phyloP scores from a whole-genome alignment of 192 early-diverging fungal species.

The Mortierella alpina region DNA sequence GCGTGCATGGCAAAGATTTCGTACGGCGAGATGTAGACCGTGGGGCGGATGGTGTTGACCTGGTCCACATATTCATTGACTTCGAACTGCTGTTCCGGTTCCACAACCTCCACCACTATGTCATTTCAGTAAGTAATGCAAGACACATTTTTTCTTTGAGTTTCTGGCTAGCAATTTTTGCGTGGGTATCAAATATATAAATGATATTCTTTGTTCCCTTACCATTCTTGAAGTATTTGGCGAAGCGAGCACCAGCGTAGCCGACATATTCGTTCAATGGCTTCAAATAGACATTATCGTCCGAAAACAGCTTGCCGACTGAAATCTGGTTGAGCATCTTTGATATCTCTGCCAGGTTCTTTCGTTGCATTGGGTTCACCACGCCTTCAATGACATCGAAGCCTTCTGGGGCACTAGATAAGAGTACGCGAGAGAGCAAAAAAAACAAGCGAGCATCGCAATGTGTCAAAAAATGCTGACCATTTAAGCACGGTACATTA shows the following conservation, averaged over 20 bases:
- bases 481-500: background rate
- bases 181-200: background rate
- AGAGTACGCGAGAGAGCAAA: background rate
- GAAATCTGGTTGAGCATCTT: conserved; percentile 97
- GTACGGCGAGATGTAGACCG: conserved; percentile 88
- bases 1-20: conserved; percentile 94
- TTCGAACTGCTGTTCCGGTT: conserved; percentile 90
- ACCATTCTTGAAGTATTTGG: conserved; percentile 87
- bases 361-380: conserved; percentile 90
- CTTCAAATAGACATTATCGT: conserved; percentile 75
- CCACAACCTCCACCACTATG: conserved; percentile 83
- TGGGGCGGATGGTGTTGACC: conserved; percentile 82
- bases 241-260: conserved; percentile 81
- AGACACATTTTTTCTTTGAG: background rate
- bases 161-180: background rate
- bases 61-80: conserved; percentile 92
- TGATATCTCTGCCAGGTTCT: conserved; percentile 94
- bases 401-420: conserved; percentile 88
- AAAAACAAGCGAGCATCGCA: background rate
- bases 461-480: conserved; percentile 3
- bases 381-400: conserved; percentile 93
- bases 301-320: conserved; percentile 82
- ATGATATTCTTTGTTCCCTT: conserved; percentile 13
- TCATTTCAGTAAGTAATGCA: conserved; percentile 4
- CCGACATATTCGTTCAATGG: conserved; percentile 87